Conservation (phyloP, 1,284 basidiomycete species). For the Earliella scabrosa region DNA sequence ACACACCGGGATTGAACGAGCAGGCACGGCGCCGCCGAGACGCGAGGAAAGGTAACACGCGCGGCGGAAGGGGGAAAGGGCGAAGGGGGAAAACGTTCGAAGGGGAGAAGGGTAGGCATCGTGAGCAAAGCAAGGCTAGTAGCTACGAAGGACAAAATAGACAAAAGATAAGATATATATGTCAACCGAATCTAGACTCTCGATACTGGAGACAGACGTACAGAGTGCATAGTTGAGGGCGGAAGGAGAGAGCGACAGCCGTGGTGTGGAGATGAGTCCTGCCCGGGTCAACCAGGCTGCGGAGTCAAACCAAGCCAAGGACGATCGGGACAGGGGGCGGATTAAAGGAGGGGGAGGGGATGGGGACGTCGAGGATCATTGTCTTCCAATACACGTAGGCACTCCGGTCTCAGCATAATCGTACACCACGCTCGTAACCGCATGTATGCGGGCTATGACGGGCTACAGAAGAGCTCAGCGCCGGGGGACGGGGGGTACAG, state of each 20-base stretch:
- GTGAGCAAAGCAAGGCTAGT: slow-evolving; percentile 4
- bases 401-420: slow-evolving; percentile 17
- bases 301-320: slow-evolving; percentile 26
- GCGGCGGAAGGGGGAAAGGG: slow-evolving; percentile 4
- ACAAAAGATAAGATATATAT: slow-evolving; percentile 26
- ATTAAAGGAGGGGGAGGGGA: slow-evolving; percentile 3
- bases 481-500: slow-evolving; percentile 24
- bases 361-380: slow-evolving; percentile 12
- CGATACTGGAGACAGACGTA: slow-evolving; percentile 15
- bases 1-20: slow-evolving; percentile 7
- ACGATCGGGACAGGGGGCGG: slow-evolving; percentile 15
- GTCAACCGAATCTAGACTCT: slow-evolving; percentile 15
- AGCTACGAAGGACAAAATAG: slow-evolving; percentile 16
- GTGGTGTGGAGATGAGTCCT: slow-evolving; percentile 23
- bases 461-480: slow-evolving; percentile 15
- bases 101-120: background rate
- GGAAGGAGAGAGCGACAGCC: slow-evolving; percentile 19
- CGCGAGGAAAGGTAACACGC: background rate
- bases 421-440: slow-evolving; percentile 25
- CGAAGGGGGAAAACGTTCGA: background rate
- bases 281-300: slow-evolving; percentile 31
- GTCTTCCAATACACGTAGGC: slow-evolving; percentile 25
- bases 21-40: slow-evolving; percentile 12
- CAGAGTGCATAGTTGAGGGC: slow-evolving; percentile 13
- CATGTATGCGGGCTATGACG: slow-evolving; percentile 2